Conservation (phyloP, 2,329 filamentous ascomycete genomes). For the Iodosphaeria phyllophila region DNA sequence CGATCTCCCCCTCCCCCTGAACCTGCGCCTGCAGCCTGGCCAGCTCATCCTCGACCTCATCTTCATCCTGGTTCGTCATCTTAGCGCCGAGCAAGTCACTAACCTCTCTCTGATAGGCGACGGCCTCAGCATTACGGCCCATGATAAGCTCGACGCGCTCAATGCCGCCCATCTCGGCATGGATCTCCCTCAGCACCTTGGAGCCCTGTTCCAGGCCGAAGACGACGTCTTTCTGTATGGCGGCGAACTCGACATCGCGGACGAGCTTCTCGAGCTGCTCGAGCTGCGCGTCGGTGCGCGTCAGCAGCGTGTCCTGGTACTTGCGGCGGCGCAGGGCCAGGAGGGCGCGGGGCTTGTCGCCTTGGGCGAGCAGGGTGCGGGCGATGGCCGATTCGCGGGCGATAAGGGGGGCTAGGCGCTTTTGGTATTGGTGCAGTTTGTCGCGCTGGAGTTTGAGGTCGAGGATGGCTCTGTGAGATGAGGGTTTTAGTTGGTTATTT, state of each 20-base stretch:
- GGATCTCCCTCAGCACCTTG: conserved; percentile 72
- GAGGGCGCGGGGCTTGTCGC: conserved; percentile 66
- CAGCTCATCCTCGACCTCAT: conserved; percentile 93
- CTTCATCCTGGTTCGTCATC: conserved; percentile 89
- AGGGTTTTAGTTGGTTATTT: no score
- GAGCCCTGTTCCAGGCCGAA: conserved; percentile 89
- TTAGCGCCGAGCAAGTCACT: conserved; percentile 76
- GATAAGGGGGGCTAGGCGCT: conserved; percentile 71
- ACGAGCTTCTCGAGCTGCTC: conserved; percentile 82
- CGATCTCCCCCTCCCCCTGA: no score
- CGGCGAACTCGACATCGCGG: conserved; percentile 79
- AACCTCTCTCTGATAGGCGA: conserved; percentile 87
- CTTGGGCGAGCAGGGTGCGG: conserved; percentile 58
- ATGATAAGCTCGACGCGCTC: conserved; percentile 90
- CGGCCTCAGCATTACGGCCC: conserved; percentile 77
- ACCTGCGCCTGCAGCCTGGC: conserved; percentile 56
- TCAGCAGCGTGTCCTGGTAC: conserved; percentile 79
- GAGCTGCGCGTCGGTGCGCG: conserved; percentile 85
- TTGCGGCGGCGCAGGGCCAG: conserved; percentile 87
- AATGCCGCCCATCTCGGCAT: conserved; percentile 88
- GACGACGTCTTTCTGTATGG: conserved; percentile 91
- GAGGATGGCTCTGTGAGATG: conserved; percentile 59
- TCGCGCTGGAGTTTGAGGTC: conserved; percentile 97
- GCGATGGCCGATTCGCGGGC: conserved; percentile 77
- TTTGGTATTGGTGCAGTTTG: conserved; percentile 91